Conservation (phyloP, 495 filamentous ascomycete species). For the Hypomontagnella monticulosa region DNA sequence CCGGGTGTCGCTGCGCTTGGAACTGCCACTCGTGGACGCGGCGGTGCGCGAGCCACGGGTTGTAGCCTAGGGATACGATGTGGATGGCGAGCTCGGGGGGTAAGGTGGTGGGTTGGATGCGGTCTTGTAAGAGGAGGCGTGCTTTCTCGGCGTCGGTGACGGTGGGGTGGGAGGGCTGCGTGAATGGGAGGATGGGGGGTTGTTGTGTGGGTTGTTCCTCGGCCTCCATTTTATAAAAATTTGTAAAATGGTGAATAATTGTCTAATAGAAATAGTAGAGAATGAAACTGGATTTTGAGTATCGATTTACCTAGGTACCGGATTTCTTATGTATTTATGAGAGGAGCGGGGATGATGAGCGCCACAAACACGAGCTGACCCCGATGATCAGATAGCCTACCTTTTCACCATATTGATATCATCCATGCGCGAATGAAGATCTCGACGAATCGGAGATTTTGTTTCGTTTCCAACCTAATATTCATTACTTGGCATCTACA, state of each 20-base stretch:
- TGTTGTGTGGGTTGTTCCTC: no score
- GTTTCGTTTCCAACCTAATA: conserved; percentile 4
- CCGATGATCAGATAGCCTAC: no score
- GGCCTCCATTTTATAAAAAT: no score
- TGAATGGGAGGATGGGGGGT: not conserved
- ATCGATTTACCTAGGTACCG: no score
- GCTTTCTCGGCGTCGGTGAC: conserved; percentile 1
- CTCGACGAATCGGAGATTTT: not conserved
- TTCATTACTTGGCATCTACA: conserved; percentile 17
- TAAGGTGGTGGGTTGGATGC: not conserved
- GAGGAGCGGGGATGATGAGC: no score
- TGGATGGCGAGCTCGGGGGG: conserved; percentile 17
- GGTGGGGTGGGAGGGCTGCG: not conserved
- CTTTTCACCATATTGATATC: no score
- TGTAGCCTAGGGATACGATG: conserved; percentile 7
- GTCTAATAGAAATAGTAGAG: no score
- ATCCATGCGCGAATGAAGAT: no score
- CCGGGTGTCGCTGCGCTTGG: not conserved
- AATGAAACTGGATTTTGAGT: no score
- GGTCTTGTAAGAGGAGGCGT: not conserved
- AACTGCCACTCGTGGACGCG: not conserved
- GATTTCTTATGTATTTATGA: no score
- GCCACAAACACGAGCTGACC: no score
- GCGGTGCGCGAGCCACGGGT: conserved; percentile 8
- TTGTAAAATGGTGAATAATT: no score